Conservation (phyloP, 2,329 filamentous ascomycete species). For the Didymella keratinophila region DNA sequence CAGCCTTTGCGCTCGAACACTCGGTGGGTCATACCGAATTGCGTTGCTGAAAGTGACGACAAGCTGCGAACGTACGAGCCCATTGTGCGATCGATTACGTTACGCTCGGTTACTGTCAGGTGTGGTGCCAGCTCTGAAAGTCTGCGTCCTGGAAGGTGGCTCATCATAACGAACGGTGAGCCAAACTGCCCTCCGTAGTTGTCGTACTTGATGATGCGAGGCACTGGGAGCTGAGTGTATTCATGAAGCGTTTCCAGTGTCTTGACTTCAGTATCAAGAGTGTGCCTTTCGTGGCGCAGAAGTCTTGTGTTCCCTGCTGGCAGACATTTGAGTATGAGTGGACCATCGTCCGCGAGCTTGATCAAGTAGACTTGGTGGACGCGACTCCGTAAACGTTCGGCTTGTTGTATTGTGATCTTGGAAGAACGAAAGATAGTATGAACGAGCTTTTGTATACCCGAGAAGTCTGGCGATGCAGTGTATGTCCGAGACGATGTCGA, state of each 20-base stretch:
- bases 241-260: conserved; percentile 50
- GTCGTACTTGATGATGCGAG: conserved; percentile 52
- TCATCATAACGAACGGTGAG: conserved; percentile 47
- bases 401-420: conserved; percentile 43
- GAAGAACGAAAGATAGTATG: conserved; percentile 43
- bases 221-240: conserved; percentile 48
- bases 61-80: conserved; percentile 54
- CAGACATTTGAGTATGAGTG: conserved; percentile 53
- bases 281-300: conserved; percentile 54
- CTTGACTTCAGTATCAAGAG: conserved; percentile 51
- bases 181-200: conserved; percentile 37
- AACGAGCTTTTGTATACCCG: conserved; percentile 47
- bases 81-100: conserved; percentile 51
- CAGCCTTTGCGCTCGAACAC: conserved; percentile 57
- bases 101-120: conserved; percentile 48
- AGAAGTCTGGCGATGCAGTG: conserved; percentile 40
- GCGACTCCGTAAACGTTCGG: conserved; percentile 45
- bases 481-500: conserved; percentile 33
- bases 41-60: conserved; percentile 55
- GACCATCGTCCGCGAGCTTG: conserved; percentile 49
- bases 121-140: conserved; percentile 42
- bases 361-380: conserved; percentile 55
- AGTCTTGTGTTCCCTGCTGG: conserved; percentile 50
- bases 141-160: conserved; percentile 43
- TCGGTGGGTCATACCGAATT: conserved; percentile 60